These are phyloP conservation scores for Sabuloglossum arenarium DNA, from an alignment of 495 filamentous ascomycete genomes.

Conservation along the genomic window DNA sequence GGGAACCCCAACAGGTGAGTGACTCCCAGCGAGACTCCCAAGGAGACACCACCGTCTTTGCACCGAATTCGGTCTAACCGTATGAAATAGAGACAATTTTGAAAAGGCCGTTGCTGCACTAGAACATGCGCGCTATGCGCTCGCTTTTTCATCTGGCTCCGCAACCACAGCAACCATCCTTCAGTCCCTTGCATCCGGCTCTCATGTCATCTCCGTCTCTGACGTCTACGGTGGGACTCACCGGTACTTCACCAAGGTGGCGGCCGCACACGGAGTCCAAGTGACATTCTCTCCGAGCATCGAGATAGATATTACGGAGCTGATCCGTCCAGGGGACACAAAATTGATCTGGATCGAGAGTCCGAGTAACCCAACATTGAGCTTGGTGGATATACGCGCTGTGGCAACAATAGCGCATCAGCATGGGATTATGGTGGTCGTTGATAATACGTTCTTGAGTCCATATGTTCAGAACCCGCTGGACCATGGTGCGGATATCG, in stretches of 20 bases:
- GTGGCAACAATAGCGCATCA: slow-evolving; percentile 66
- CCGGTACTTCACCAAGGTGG: slow-evolving; percentile 97
- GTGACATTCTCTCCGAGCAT: slow-evolving; percentile 87
- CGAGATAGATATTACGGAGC: slow-evolving; percentile 59
- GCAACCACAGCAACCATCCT: slow-evolving; percentile 85
- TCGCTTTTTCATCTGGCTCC: slow-evolving; percentile 89
- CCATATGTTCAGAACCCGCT: slow-evolving; percentile 95
- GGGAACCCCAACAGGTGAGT: slow-evolving; percentile 67
- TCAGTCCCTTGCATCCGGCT: slow-evolving; percentile 77
- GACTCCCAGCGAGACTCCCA: not conserved
- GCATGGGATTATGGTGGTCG: slow-evolving; percentile 81
- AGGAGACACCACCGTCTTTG: not conserved
- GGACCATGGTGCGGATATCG: slow-evolving; percentile 87
- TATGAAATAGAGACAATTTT: slow-evolving; percentile 46
- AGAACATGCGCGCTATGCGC: slow-evolving; percentile 77
- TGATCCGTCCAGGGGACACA: slow-evolving; percentile 66
- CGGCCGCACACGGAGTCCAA: slow-evolving; percentile 76
- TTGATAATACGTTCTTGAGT: slow-evolving; percentile 95
- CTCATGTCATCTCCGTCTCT: slow-evolving; percentile 85
- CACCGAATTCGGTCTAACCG: not conserved
- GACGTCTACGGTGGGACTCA: slow-evolving; percentile 98
- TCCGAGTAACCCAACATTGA: slow-evolving; percentile 82
- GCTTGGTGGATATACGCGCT: slow-evolving; percentile 74
- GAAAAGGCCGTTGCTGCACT: slow-evolving; percentile 79
- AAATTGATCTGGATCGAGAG: slow-evolving; percentile 96